Conservation (phyloP, 2,329 filamentous ascomycete species). For the Aspergillus quadricinctus region DNA sequence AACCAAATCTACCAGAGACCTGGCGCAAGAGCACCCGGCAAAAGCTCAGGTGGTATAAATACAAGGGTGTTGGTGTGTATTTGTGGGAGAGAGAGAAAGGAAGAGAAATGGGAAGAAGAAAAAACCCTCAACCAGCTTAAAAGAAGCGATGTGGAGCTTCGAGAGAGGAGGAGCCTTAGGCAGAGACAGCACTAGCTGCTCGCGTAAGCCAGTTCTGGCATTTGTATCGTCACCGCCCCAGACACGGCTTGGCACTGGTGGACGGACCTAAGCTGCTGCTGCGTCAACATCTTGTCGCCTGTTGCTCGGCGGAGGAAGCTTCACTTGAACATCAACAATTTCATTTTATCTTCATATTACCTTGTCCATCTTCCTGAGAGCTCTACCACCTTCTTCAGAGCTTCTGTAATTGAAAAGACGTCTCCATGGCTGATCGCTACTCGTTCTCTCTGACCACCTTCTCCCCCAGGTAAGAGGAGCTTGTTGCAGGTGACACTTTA, state of each 20-base stretch:
- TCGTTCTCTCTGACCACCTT: constrained; percentile 99
- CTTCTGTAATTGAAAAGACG: constrained; percentile 12
- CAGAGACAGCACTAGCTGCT: constrained; percentile 16
- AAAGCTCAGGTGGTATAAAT: neutral
- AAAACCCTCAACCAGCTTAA: neutral
- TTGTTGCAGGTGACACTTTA: constrained; percentile 12
- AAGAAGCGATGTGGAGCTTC: neutral
- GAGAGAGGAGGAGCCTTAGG: constrained; percentile 8
- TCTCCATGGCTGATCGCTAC: constrained; percentile 91
- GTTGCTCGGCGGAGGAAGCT: constrained; percentile 23
- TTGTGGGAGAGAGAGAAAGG: constrained; percentile 1
- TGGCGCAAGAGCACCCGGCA: constrained; percentile 1
- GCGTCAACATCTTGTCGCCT: constrained; percentile 35
- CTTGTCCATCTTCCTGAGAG: constrained; percentile 1
- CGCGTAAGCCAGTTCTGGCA: constrained; percentile 11
- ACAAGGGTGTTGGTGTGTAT: neutral
- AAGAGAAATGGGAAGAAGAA: constrained; percentile 5
- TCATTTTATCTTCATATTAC: constrained; percentile 9
- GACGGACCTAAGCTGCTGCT: constrained; percentile 10
- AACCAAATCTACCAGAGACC: constrained; percentile 14
- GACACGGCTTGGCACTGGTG: constrained; percentile 10
- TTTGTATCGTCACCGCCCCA: constrained; percentile 7
- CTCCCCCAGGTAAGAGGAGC: constrained; percentile 74
- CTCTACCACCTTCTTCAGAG: constrained; percentile 7
- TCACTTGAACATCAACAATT: constrained; percentile 22